Evolutionary conservation across 768 basidiomycete species (phyloP).

Genomic region (Tremella mesenterica): DNA sequence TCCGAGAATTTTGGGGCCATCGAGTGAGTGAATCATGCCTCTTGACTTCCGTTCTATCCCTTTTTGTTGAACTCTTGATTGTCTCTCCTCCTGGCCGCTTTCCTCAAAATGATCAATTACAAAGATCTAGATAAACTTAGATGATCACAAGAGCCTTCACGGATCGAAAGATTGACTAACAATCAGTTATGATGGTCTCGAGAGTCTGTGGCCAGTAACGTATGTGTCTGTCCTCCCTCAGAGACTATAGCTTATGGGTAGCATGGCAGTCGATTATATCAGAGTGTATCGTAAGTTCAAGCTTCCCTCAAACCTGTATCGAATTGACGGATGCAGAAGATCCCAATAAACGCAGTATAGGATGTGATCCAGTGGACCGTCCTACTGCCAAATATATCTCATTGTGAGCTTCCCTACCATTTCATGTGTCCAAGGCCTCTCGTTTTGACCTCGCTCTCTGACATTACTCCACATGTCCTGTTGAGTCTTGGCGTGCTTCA

Average conservation of each 20-base stretch:
- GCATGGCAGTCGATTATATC: constrained; percentile 78
- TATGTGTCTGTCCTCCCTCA: constrained; percentile 6
- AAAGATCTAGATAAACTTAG: no score
- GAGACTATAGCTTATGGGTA: constrained; percentile 48
- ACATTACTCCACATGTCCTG: no score
- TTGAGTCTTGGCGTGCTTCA: neutral
- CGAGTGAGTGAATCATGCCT: constrained; percentile 23
- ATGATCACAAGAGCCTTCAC: no score
- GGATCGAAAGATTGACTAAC: no score
- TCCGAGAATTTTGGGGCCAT: constrained; percentile 63
- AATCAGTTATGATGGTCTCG: constrained; percentile 34
- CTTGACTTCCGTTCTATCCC: no score
- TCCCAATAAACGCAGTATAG: constrained; percentile 53
- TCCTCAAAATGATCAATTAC: neutral
- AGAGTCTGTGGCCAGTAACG: constrained; percentile 30
- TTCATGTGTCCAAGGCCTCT: no score
- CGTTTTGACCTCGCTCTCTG: no score
- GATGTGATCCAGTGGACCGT: constrained; percentile 69
- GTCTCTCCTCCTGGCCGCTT: neutral
- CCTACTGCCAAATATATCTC: constrained; percentile 75
- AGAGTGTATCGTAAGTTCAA: constrained; percentile 62
- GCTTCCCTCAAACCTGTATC: neutral
- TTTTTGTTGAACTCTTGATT: no score
- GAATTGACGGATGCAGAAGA: constrained; percentile 25
- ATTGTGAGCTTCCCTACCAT: constrained; percentile 13